Base-by-base conservation (phyloP, 108 stramenopile genomes). In the Fragilaria radians region DNA sequence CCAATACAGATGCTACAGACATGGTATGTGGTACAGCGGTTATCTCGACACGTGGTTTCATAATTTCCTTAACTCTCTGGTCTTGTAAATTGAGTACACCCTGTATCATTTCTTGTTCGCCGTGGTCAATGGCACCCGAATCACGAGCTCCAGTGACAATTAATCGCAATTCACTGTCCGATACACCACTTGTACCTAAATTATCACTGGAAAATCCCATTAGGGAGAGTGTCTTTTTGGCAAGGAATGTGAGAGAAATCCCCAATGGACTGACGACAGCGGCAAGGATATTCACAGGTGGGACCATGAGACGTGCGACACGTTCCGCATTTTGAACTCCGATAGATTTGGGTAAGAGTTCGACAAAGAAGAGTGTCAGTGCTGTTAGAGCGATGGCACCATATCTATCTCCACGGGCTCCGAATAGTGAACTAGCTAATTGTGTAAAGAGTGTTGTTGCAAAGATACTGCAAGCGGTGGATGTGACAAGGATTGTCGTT, bases 31-130 rank as follows among this genome's bases (percentile, higher is more conserved):
- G 91, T 11, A 96, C 84, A 7, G 95, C 97, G 31, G 91, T 77
- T 14, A 98, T 87, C 61, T 98, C 95, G 24, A 96, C 95, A 11
- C 97, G 88, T 1, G 97, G 97, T 32, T 86, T 80, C 95, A 98
- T 96, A 45, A 96, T 88, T 74, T 96, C 94, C 48, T 84, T 75
- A 11, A 95, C 83, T 47, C 85, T 79, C 53, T 85, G 86, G 59
- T 85, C 85, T 67, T 96, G 95, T 59, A 98, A 72, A 57, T 96
- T 94, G 32, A 98, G 61, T 11, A 98, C 97, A 22, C 93, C 94
- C 68, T 95, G 86, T 61, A 98, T 96, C 97, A 98, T 98, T 59
- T 86, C 91, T 51, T 93, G 94, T 66, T 98, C 95, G 29, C 86
- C 87, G 52, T 80, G 79, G 76, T 96, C 97, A 66, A 98, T 96